phyloP scores from a whole-genome alignment of 139 green algal species.

The Micractinium sp. region DNA sequence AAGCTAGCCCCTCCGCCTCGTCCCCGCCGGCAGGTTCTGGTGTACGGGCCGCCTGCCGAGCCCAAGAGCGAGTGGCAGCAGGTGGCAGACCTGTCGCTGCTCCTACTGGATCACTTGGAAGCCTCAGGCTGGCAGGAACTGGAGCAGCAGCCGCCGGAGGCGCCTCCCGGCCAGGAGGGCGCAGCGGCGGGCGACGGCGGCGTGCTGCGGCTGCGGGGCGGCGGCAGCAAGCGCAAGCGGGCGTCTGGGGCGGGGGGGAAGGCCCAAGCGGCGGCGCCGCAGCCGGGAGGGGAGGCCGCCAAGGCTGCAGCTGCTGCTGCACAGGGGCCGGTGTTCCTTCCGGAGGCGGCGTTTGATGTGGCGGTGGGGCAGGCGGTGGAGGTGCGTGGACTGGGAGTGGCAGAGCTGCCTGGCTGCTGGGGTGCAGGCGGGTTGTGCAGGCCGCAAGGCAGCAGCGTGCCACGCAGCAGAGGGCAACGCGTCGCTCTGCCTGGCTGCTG shows the following conservation, averaged over 20 bases:
- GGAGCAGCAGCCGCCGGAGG: background rate
- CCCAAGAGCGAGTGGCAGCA: slow-evolving; percentile 45
- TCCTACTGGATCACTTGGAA: slow-evolving; percentile 40
- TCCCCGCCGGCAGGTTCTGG: slow-evolving; percentile 38
- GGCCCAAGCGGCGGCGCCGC: background rate
- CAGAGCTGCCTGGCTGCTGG: background rate
- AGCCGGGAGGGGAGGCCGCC: background rate
- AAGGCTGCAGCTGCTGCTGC: background rate
- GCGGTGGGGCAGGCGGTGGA: slow-evolving; percentile 24
- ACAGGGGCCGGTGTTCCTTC: background rate
- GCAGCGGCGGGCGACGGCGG: background rate
- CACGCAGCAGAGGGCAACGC: no score
- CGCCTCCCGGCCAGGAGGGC: background rate
- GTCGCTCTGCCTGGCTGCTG: background rate
- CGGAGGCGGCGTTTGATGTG: background rate
- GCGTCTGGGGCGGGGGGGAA: background rate
- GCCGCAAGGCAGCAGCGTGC: no score
- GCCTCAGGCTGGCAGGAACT: slow-evolving; percentile 25
- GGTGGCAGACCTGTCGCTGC: slow-evolving; percentile 31
- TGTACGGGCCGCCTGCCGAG: slow-evolving; percentile 44
- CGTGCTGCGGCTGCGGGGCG: slow-evolving; percentile 21
- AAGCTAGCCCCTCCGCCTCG: no score
- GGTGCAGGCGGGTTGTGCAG: no score
- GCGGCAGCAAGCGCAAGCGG: slow-evolving; percentile 5
- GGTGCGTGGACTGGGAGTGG: background rate